A percentile compares a stretch with the other conserved stretches of the same genome.
Evolutionary conservation across 768 basidiomycete species (phyloP).

Genomic region (Leucosporidium creatinivorum): DNA sequence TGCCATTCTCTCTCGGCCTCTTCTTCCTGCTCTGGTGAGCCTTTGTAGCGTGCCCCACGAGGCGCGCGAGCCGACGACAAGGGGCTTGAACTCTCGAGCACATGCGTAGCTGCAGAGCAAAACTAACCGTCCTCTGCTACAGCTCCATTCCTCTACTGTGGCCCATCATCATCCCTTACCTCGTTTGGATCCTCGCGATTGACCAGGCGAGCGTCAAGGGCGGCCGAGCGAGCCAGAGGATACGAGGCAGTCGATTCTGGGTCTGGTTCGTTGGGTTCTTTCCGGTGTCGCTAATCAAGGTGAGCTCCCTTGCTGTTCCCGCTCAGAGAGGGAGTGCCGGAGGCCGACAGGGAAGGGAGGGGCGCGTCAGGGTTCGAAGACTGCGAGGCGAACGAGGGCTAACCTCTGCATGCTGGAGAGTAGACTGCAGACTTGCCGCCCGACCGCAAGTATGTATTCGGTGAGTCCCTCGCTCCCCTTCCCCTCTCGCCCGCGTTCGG

Average conservation of each 20-base stretch:
- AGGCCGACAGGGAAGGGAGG: neutral
- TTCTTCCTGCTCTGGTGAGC: constrained; percentile 78
- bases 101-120: neutral
- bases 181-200: constrained; percentile 66
- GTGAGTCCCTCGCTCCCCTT: neutral
- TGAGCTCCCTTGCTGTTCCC: constrained; percentile 28
- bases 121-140: constrained; percentile 4
- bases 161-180: constrained; percentile 71
- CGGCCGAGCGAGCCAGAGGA: constrained; percentile 65
- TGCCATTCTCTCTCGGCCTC: constrained; percentile 57
- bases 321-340: neutral
- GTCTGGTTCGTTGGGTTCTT: constrained; percentile 11
- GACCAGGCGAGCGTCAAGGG: constrained; percentile 70
- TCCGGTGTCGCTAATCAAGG: constrained; percentile 44
- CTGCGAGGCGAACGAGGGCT: neutral
- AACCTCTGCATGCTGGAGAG: neutral
- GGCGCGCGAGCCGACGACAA: neutral
- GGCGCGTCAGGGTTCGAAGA: neutral
- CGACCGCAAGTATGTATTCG: constrained; percentile 90
- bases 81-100: neutral
- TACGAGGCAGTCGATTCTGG: constrained; percentile 66
- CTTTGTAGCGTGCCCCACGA: neutral
- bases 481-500: neutral
- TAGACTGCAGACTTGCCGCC: constrained; percentile 86
- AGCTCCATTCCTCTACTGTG: constrained; percentile 85